Evolutionary conservation across 176 grass and related monocot genomes (phyloP).

Genomic region (Oryza punctata): DNA sequence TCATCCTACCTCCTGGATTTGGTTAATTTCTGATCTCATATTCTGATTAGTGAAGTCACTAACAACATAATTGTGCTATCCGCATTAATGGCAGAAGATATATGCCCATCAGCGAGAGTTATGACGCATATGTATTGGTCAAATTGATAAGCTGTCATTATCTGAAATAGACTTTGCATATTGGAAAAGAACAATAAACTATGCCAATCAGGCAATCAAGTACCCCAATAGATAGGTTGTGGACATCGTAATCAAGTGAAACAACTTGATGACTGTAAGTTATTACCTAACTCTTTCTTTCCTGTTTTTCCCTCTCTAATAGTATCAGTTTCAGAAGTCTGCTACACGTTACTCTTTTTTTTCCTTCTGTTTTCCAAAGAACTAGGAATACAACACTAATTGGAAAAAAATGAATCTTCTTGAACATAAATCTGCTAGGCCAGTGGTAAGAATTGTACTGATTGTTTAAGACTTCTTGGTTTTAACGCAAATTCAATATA

Average conservation of each 20-base stretch:
- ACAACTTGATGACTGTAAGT: not conserved
- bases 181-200: not conserved
- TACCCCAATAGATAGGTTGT: conserved; percentile 12
- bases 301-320: not conserved
- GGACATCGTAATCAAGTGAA: conserved; percentile 5
- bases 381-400: not conserved
- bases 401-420: not conserved
- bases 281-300: not conserved
- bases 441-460: not conserved
- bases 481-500: not conserved
- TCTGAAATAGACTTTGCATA: conserved; percentile 15
- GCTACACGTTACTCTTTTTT: not conserved
- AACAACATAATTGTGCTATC: not conserved
- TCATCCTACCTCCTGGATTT: not conserved
- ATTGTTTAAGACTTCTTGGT: not conserved
- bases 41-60: not conserved
- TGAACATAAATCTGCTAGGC: not conserved
- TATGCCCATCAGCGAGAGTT: not conserved
- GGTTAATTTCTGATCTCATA: not conserved
- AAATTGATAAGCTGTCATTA: conserved; percentile 32
- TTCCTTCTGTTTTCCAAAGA: not conserved
- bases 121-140: conserved; percentile 4
- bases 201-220: not conserved
- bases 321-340: not conserved
- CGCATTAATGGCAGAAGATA: not conserved